Evolutionary conservation across 116 monocot genomes (phyloP).

Genomic region (Cymodocea nodosa): DNA sequence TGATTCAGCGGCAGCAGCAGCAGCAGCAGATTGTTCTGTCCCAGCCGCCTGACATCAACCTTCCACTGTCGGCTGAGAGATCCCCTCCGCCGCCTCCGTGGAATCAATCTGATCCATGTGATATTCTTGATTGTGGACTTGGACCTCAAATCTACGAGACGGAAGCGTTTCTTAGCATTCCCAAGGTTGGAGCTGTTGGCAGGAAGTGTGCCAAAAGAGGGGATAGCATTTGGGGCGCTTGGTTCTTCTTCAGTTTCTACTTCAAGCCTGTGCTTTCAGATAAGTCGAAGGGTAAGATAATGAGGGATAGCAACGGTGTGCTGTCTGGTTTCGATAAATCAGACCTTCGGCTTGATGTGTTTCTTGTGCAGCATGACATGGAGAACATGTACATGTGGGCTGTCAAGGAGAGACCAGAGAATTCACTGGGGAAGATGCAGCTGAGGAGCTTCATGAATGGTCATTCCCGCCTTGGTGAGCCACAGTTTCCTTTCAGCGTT

Average conservation of each 20-base stretch:
- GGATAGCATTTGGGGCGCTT: slow-evolving; percentile 83
- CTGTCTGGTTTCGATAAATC: slow-evolving; percentile 56
- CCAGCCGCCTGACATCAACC: slow-evolving; percentile 62
- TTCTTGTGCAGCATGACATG: slow-evolving; percentile 88
- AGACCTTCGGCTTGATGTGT: slow-evolving; percentile 55
- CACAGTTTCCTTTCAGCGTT: slow-evolving; percentile 50
- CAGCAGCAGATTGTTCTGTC: slow-evolving; percentile 24
- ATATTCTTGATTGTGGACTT: slow-evolving; percentile 51
- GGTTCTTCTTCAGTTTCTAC: slow-evolving; percentile 91
- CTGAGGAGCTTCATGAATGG: slow-evolving; percentile 83
- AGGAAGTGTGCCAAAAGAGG: slow-evolving; percentile 57
- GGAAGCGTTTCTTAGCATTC: slow-evolving; percentile 27
- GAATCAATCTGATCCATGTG: slow-evolving; percentile 29
- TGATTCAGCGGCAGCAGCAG: neutral
- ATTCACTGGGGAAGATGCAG: slow-evolving; percentile 81
- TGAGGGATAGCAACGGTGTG: slow-evolving; percentile 20
- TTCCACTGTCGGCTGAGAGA: slow-evolving; percentile 43
- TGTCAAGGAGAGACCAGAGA: slow-evolving; percentile 75
- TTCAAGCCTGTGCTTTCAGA: slow-evolving; percentile 66
- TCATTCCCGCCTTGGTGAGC: slow-evolving; percentile 54
- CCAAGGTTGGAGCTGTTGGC: slow-evolving; percentile 21
- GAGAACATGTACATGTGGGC: slow-evolving; percentile 97
- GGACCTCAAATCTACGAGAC: slow-evolving; percentile 46
- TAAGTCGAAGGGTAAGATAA: slow-evolving; percentile 61
- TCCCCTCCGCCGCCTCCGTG: slow-evolving; percentile 38